Conservation (phyloP, 331 rosid genomes). For the Arachis monticola region DNA sequence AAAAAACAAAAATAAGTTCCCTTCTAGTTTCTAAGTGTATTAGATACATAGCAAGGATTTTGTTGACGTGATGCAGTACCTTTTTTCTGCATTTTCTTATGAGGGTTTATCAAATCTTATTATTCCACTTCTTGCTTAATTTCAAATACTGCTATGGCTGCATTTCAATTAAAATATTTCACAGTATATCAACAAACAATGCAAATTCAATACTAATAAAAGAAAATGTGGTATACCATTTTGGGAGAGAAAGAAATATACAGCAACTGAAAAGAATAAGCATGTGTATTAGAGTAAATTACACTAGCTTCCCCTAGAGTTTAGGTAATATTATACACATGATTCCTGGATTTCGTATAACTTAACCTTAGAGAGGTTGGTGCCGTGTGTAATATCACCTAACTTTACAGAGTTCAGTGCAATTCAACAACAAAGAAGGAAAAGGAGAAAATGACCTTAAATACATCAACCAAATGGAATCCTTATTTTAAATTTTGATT, state of each 20-base stretch:
- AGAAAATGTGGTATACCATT: slow-evolving; percentile 2
- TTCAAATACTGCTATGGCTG: neutral
- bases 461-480: slow-evolving; percentile 8
- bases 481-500: slow-evolving; percentile 11
- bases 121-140: slow-evolving; percentile 23
- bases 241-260: slow-evolving; percentile 16
- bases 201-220: neutral
- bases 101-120: neutral
- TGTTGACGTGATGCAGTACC: slow-evolving; percentile 5
- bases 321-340: no score
- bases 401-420: no score
- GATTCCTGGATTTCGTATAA: no score
- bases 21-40: slow-evolving; percentile 11
- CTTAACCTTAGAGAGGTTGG: no score
- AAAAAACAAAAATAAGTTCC: slow-evolving; percentile 3
- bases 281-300: neutral
- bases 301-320: no score
- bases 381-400: no score
- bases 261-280: slow-evolving; percentile 5
- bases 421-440: neutral
- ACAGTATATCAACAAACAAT: neutral
- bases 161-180: neutral
- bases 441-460: neutral
- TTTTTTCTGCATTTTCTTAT: neutral
- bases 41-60: slow-evolving; percentile 4